A percentile compares a stretch with the other conserved stretches of the same genome.
These are phyloP conservation scores for Suillus tomentosus DNA, from an alignment of 768 basidiomycete species.

Conservation along the genomic window DNA sequence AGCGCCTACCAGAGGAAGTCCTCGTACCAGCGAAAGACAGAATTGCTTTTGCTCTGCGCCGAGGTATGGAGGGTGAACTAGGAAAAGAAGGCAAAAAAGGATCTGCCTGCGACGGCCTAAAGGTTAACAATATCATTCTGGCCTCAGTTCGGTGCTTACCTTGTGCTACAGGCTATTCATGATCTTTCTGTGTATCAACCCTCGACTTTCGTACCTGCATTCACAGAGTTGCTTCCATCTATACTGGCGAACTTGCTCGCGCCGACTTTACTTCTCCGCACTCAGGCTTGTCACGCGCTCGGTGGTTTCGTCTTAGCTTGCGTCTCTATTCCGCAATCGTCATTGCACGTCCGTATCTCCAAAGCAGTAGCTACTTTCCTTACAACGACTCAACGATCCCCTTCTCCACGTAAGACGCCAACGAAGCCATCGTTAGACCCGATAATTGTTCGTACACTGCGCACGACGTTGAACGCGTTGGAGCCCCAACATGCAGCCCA, in stretches of 20 bases:
- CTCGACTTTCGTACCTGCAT: slow-evolving; percentile 66
- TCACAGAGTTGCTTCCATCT: slow-evolving; percentile 59
- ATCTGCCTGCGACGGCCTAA: slow-evolving; percentile 73
- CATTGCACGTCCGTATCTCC: slow-evolving; percentile 56
- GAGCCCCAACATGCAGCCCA: slow-evolving; percentile 67
- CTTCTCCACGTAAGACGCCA: slow-evolving; percentile 41
- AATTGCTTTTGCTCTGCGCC: slow-evolving; percentile 69
- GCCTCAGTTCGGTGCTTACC: slow-evolving; percentile 16
- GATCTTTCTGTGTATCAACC: slow-evolving; percentile 69
- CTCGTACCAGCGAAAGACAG: slow-evolving; percentile 63
- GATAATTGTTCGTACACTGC: slow-evolving; percentile 62
- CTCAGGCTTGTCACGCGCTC: slow-evolving; percentile 75
- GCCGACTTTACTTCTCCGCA: slow-evolving; percentile 62
- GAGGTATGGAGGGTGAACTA: slow-evolving; percentile 81
- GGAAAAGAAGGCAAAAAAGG: slow-evolving; percentile 92
- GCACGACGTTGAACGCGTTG: slow-evolving; percentile 55
- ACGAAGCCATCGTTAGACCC: slow-evolving; percentile 44
- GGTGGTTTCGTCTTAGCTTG: slow-evolving; percentile 65
- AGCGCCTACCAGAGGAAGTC: slow-evolving; percentile 64
- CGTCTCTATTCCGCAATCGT: slow-evolving; percentile 47
- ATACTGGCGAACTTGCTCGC: slow-evolving; percentile 66
- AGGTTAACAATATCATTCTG: slow-evolving; percentile 44
- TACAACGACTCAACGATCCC: slow-evolving; percentile 38
- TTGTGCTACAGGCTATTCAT: slow-evolving; percentile 62
- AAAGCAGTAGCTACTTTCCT: slow-evolving; percentile 49